These are phyloP conservation scores for Teratosphaeria gauchensis DNA, from an alignment of 2,329 filamentous ascomycete genomes.

Conservation along the genomic window DNA sequence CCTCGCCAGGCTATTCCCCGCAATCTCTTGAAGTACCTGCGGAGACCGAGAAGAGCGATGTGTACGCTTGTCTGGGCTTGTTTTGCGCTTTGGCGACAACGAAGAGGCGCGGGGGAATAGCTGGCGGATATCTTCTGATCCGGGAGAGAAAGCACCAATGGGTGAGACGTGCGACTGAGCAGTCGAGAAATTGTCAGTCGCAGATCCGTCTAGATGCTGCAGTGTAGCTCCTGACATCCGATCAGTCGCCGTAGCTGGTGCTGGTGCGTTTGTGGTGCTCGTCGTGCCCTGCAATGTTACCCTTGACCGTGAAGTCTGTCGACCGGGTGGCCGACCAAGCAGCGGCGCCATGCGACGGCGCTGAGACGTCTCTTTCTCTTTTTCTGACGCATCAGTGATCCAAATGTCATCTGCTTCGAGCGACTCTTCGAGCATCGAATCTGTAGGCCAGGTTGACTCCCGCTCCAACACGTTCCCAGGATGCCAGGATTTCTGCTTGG, in stretches of 20 bases:
- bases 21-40: constrained; percentile 3
- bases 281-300: constrained; percentile 7
- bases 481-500: constrained; percentile 4
- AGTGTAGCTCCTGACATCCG: not conserved
- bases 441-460: constrained; percentile 13
- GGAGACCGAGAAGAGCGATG: not conserved
- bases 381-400: constrained; percentile 22
- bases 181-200: constrained; percentile 12
- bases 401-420: constrained; percentile 20
- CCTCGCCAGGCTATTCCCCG: constrained; percentile 1
- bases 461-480: constrained; percentile 5
- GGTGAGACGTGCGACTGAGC: constrained; percentile 11
- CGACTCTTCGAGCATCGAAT: constrained; percentile 8
- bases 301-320: constrained; percentile 14
- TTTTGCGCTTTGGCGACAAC: constrained; percentile 9
- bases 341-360: constrained; percentile 1
- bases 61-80: not conserved
- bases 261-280: constrained; percentile 6
- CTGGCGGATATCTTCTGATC: constrained; percentile 17
- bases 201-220: constrained; percentile 7
- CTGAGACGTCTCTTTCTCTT: constrained; percentile 9
- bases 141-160: constrained; percentile 8
- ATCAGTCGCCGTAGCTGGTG: not conserved
- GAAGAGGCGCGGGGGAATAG: constrained; percentile 22
- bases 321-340: constrained; percentile 8